phyloP scores from a whole-genome alignment of 1,284 basidiomycete genomes.

The Salmacisia buchloeana region DNA sequence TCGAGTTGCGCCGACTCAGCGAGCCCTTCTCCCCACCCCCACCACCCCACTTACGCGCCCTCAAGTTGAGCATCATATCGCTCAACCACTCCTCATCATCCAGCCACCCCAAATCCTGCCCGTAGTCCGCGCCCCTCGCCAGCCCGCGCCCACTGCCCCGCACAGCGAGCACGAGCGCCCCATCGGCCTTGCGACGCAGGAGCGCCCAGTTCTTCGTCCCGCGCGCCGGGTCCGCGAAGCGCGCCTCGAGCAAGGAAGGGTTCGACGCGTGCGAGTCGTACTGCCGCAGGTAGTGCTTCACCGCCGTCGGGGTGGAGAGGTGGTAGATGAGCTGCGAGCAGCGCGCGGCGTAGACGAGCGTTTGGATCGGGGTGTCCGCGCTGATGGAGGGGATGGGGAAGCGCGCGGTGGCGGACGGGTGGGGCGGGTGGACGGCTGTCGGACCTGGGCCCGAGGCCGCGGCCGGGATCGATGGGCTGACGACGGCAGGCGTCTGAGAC shows the following conservation, averaged over 20 bases:
- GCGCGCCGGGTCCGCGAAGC: background rate
- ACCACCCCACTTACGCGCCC: constrained; percentile 1
- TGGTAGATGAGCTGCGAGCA: constrained; percentile 5
- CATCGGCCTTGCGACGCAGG: background rate
- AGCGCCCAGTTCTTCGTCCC: constrained; percentile 7
- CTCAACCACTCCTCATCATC: constrained; percentile 10
- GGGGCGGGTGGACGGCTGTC: too few relatives aligned
- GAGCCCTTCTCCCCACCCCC: background rate
- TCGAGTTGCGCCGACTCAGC: background rate
- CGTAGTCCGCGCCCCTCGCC: background rate
- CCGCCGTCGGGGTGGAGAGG: background rate
- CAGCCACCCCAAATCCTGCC: background rate
- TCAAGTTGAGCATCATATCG: constrained; percentile 9
- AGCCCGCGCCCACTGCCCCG: constrained; percentile 1
- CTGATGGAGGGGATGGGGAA: background rate
- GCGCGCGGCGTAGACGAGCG: background rate
- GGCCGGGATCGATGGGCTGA: too few relatives aligned
- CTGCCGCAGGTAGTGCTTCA: background rate
- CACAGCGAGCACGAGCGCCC: background rate
- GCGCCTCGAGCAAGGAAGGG: background rate
- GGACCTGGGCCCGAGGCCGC: too few relatives aligned
- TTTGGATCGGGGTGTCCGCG: background rate
- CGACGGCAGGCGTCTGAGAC: too few relatives aligned
- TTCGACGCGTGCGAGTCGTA: constrained; percentile 2
- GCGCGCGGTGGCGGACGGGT: background rate